phyloP scores from a whole-genome alignment of 2,329 filamentous ascomycete genomes.

The Fusarium citri region DNA sequence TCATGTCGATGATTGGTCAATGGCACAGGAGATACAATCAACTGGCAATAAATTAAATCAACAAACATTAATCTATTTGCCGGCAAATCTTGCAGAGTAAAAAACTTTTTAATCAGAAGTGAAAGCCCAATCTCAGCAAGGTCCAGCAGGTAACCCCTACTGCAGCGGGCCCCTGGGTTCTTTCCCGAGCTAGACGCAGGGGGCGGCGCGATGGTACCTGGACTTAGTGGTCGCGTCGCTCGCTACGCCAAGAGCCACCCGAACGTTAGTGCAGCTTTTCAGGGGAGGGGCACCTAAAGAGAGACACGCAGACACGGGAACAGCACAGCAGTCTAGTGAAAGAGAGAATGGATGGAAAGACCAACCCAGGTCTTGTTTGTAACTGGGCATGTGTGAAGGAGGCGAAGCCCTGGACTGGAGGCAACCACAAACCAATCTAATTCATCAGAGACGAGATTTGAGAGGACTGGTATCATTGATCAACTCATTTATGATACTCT shows the following conservation, averaged over 20 bases:
- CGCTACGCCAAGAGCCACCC: conserved; percentile 33
- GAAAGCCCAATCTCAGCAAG: conserved; percentile 5
- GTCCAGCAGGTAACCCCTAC: conserved; percentile 12
- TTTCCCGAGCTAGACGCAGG: conserved; percentile 10
- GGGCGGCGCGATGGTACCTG: conserved; percentile 36
- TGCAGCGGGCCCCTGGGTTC: conserved; percentile 23
- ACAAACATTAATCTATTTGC: conserved; percentile 1
- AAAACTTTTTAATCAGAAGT: background rate
- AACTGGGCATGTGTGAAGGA: conserved; percentile 9
- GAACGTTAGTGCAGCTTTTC: conserved; percentile 19
- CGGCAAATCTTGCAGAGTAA: background rate
- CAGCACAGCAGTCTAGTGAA: conserved; percentile 8
- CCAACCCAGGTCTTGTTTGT: background rate
- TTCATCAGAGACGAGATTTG: conserved; percentile 4
- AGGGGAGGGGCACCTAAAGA: conserved; percentile 27
- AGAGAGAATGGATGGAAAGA: background rate
- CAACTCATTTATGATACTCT: conserved; percentile 1
- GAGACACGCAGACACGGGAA: conserved; percentile 19
- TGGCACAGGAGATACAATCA: background rate
- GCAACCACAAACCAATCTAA: conserved; percentile 2
- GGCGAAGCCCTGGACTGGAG: conserved; percentile 24
- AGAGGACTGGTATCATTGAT: background rate
- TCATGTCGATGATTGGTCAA: conserved; percentile 9
- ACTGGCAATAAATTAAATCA: background rate
- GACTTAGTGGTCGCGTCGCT: conserved; percentile 34